Evolutionary conservation across 306 rosid genomes (phyloP).

Genomic region (Vigna hirtella): DNA sequence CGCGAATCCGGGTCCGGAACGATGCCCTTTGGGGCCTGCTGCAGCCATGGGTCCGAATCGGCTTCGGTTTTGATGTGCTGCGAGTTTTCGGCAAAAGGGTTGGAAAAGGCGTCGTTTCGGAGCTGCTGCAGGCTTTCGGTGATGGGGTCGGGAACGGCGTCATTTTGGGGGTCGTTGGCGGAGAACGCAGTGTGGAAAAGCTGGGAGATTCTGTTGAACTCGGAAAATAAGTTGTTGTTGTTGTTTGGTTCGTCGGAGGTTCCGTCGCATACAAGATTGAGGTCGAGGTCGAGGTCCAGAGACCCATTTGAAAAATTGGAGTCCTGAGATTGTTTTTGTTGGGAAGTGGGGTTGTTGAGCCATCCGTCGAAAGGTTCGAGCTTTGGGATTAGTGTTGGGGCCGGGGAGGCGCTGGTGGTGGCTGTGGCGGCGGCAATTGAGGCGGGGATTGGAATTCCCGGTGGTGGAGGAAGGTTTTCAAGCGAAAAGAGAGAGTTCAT

Average conservation of each 20-base stretch:
- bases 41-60: not conserved
- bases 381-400: slow-evolving; percentile 75
- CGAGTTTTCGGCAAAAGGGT: too few species aligned
- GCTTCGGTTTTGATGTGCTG: not conserved
- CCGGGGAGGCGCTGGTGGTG: not conserved
- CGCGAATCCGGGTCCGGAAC: slow-evolving; percentile 57
- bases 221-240: slow-evolving; percentile 44
- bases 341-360: slow-evolving; percentile 25
- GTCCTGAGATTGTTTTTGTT: slow-evolving; percentile 1
- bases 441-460: slow-evolving; percentile 36
- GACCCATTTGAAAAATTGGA: slow-evolving; percentile 37
- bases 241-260: slow-evolving; percentile 27
- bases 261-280: slow-evolving; percentile 35
- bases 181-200: slow-evolving; percentile 64
- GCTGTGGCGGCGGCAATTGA: not conserved
- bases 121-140: slow-evolving; percentile 2
- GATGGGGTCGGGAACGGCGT: not conserved
- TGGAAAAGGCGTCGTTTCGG: slow-evolving; percentile 27
- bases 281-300: slow-evolving; percentile 5
- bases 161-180: not conserved
- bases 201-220: slow-evolving; percentile 67
- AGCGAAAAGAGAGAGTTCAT: slow-evolving; percentile 67
- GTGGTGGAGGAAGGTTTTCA: slow-evolving; percentile 55
- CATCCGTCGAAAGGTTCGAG: slow-evolving; percentile 72
- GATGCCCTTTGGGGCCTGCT: not conserved